A percentile compares a stretch with the other conserved stretches of the same genome.
These are phyloP conservation scores for Malus orientalis DNA, from an alignment of 306 rosid species.

Conservation along the genomic window DNA sequence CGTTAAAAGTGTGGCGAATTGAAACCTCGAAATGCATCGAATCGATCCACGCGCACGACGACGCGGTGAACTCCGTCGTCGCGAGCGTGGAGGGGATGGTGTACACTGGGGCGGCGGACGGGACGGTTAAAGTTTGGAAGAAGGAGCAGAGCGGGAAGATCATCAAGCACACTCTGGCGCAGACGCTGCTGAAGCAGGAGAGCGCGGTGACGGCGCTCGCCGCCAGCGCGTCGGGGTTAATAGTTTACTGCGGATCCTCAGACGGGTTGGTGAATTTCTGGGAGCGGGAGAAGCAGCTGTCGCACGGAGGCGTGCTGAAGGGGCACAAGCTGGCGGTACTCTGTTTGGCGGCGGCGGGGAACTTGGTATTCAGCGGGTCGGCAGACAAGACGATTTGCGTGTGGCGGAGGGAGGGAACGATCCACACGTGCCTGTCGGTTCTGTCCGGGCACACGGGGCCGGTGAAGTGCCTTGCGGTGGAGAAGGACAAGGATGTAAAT, in stretches of 20 bases:
- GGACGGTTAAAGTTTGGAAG: slow-evolving; percentile 73
- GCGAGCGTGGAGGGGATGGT: slow-evolving; percentile 35
- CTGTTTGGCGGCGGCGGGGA: slow-evolving; percentile 58
- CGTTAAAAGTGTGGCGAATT: slow-evolving; percentile 72
- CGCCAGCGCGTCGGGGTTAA: slow-evolving; percentile 30
- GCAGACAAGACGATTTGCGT: slow-evolving; percentile 83
- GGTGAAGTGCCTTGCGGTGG: slow-evolving; percentile 77
- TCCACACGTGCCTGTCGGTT: slow-evolving; percentile 70
- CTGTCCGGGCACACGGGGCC: slow-evolving; percentile 80
- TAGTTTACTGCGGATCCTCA: slow-evolving; percentile 70
- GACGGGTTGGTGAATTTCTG: slow-evolving; percentile 80
- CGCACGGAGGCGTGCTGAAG: slow-evolving; percentile 64
- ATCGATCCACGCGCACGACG: slow-evolving; percentile 64
- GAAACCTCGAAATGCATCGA: slow-evolving; percentile 64
- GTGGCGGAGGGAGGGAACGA: slow-evolving; percentile 61
- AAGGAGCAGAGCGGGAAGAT: slow-evolving; percentile 36
- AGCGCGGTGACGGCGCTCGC: slow-evolving; percentile 78
- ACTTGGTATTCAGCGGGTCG: slow-evolving; percentile 59
- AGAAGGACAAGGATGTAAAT: slow-evolving; percentile 30
- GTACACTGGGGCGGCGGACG: slow-evolving; percentile 82
- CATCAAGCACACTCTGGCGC: slow-evolving; percentile 36
- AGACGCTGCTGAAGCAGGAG: slow-evolving; percentile 67
- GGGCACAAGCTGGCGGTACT: slow-evolving; percentile 81
- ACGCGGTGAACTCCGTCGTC: slow-evolving; percentile 74
- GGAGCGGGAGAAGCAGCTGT: slow-evolving; percentile 43